Base-by-base conservation (phyloP, 176 grass and related monocot genomes). In the Canna indica region DNA sequence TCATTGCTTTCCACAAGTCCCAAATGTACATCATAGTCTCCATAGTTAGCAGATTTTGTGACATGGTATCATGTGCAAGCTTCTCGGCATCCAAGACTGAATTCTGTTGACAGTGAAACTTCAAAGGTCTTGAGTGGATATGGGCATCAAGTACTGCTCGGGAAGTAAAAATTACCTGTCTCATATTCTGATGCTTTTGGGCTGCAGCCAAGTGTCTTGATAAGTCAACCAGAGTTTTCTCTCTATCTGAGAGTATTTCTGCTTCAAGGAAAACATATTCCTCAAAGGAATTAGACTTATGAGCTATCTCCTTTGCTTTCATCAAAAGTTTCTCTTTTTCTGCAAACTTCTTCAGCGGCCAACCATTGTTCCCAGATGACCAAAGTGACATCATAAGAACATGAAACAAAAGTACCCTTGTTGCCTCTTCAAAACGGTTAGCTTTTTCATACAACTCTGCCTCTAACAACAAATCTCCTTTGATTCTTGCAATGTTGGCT, bases 71-170 rank as follows among this genome's bases (percentile, higher is more conserved):
- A 73, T 60, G 45, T 36, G n/a, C 82, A 70, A 26, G 59, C 5
- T 20, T 26, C 28, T 28, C 64, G 57, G 61, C 39, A 73, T 88
- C 59, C 30, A 42, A 75, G 16, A n/a, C 52, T 72, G 53, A 44
- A 17, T 80, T 70, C 61, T 42, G 42, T 59, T 86, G 82, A 28
- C 73, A 70, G 31, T 42, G 44, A 31, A 80, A 91, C n/a, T 13
- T 39, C 56, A 53, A 73, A 0, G 14, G 47, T 59, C 71, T 70
- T 47, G 46, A 56, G 6, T 68, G 56, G 32, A 91, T 62, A 71
- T 88, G 88, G 73, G 76, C 38, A 74, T 96, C 91, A 47, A 96
- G 86, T 48, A 91, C 63, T 10, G 2, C 68, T 39, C 85, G 88
- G 36, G 73, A 34, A 68, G 76, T 44, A 74, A 91, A 60, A 75